Evolutionary conservation across 345 rosid species (phyloP), one percentile per base, ranked within the genome.

Genomic region (Brassica juncea): DNA sequence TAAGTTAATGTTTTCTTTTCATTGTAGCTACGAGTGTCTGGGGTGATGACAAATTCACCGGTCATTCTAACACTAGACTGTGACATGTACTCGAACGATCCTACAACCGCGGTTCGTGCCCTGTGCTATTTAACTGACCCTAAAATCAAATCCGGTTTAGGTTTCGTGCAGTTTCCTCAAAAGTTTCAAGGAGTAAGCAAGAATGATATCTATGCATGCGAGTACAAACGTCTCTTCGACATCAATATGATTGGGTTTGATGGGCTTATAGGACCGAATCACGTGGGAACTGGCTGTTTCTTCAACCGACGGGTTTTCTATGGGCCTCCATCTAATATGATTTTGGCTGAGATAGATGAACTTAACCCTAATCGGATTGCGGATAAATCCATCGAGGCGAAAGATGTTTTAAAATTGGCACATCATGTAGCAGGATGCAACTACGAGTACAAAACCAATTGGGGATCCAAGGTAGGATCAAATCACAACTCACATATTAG

Each of bases 31-130:
- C 85, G 99, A 5, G 97, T 92, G 5, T 94, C 99, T 4, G 85
- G 85, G 0, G 71, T 68, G 55, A 81, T 92, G 88, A 89, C 89
- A 34, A 92, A 94, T 73, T 86, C 91, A 9, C 91, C 94, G 0
- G 61, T 94, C 32, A 71, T 92, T 44, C 77, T 92, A 79, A 88
- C 93, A 14, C 73, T 89, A 34, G 99, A 94, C 12, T 91, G 99
- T 68, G 99, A 94, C 84, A 91, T 86, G 88, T 77, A 84, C 73
- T 92, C 97, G 0, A 94, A 91, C 74, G 88, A 92, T 69, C 93
- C 97, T 0, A 58, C 21, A 23, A 83, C 96, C 1, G 87, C 85
- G 30, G 72, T 58, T 3, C 87, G 88, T 16, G 84, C 77, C 11
- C 49, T 92, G 12, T 90, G 97, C 47, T 89, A 92, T 72, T 35